Evolutionary conservation across 768 basidiomycete genomes (phyloP), one percentile per base, ranked within the genome.

Genomic region (Boletus sp.): DNA sequence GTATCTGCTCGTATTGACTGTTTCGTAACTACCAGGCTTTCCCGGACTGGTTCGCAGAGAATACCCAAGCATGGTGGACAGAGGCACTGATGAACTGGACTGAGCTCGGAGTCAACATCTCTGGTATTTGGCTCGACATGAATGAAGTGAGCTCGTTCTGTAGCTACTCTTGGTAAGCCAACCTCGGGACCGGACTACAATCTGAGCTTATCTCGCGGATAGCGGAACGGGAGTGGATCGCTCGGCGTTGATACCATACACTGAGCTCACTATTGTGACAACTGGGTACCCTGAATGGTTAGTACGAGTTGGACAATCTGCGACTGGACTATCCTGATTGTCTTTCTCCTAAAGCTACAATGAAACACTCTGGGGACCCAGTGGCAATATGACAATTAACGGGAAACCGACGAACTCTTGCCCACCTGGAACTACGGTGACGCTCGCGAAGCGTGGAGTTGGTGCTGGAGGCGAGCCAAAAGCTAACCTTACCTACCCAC

Each of bases 301-400:
- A 18, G 59, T 52, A 40, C 39, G 10, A 5, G 6, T 9, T 42
- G 0, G 2, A 15, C 6, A 6, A 6, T 47, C 12, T 5, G 5
- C 3, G 1, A 33, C 14, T 28, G 15, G n/a, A 15, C 40, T 18
- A 9, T 29, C 6, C 44, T 61, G 47, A 59, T 35, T 10, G 0
- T 28, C 4, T 11, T 39, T 30, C 58, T 52, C 36, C 42, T 4
- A 12, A 39, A 88, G 87, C 42, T 90, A 90, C 65, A 80, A 90
- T 62, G 62, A 78, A 18, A 78, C 81, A 0, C 64, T 81, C 14
- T 89, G 77, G 63, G 88, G 87, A 14, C 80, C 82, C 0, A 88
- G 86, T 59, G 89, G 89, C 5, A 91, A 90, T 64, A 81, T 90
- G 67, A 88, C 85, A 12, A 78, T 89, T 59, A 85, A 87, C 52